Conservation (phyloP, 2,329 filamentous ascomycete species). For the Thelonectria olida region DNA sequence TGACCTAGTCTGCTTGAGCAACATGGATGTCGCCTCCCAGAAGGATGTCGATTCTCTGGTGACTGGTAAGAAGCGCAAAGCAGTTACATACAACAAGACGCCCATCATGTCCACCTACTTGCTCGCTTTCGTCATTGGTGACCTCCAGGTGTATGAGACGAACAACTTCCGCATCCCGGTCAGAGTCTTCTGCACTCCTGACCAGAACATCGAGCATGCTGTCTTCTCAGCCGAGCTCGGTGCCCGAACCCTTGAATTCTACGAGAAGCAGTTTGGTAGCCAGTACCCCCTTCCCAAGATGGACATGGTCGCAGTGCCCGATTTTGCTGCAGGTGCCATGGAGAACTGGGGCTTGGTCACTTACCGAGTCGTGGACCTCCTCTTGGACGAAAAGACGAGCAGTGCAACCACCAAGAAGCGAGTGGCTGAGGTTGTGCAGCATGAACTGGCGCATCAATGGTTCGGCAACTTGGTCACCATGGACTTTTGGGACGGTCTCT, state of each 20-base stretch:
- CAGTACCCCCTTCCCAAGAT: constrained; percentile 64
- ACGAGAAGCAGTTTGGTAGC: constrained; percentile 92
- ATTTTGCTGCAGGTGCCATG: constrained; percentile 96
- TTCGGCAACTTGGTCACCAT: constrained; percentile 98
- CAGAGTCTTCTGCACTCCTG: constrained; percentile 91
- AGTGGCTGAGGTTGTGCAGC: constrained; percentile 94
- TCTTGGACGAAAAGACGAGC: constrained; percentile 91
- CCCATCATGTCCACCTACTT: constrained; percentile 97
- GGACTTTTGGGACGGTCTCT: constrained; percentile 98
- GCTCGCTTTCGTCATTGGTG: constrained; percentile 90
- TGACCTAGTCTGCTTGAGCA: constrained; percentile 89
- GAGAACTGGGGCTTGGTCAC: constrained; percentile 98
- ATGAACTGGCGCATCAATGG: constrained; percentile 97
- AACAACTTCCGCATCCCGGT: constrained; percentile 91
- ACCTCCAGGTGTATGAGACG: constrained; percentile 93
- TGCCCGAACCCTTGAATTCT: constrained; percentile 89
- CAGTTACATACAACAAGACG: constrained; percentile 90
- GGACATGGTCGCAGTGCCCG: constrained; percentile 79
- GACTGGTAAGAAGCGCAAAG: constrained; percentile 73
- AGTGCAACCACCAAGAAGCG: constrained; percentile 91
- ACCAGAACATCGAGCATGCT: constrained; percentile 89
- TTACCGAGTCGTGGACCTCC: constrained; percentile 83
- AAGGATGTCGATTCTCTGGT: constrained; percentile 73
- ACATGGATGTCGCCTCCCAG: constrained; percentile 92
- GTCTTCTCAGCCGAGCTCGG: constrained; percentile 91